Evolutionary conservation across 306 rosid genomes (phyloP).

Genomic region (Cucumis melo): DNA sequence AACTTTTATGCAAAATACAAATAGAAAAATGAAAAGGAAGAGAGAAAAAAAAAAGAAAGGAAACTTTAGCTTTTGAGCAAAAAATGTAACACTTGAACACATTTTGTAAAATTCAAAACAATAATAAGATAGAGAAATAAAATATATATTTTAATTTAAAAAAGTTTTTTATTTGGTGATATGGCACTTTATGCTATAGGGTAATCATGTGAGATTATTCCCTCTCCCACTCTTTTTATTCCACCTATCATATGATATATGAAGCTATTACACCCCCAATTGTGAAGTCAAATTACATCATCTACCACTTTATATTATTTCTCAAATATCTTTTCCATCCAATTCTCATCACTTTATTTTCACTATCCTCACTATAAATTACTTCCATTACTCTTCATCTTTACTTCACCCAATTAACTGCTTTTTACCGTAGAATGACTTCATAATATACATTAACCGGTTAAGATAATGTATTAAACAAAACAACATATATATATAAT

Average conservation of each 20-base stretch:
- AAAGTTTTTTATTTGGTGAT: background rate
- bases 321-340: background rate
- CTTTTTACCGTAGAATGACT: too few relatives aligned
- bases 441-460: too few relatives aligned
- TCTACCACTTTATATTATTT: background rate
- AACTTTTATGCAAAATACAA: too few relatives aligned
- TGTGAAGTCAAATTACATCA: conserved; percentile 2
- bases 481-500: too few relatives aligned
- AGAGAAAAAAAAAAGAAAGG: too few relatives aligned
- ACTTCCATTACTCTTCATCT: background rate
- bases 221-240: background rate
- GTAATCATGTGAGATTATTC: conserved; percentile 5
- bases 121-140: too few relatives aligned
- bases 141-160: background rate
- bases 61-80: background rate
- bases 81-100: too few relatives aligned
- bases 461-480: too few relatives aligned
- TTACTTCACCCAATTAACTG: too few relatives aligned
- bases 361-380: background rate
- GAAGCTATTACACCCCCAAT: background rate
- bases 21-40: too few relatives aligned
- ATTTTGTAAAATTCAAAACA: too few relatives aligned
- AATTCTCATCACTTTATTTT: background rate
- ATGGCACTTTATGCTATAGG: background rate
- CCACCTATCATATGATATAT: background rate